Percentiles rank a stretch among this genome's conserved stretches.
phyloP scores from a whole-genome alignment of 352 stramenopile genomes.

The Phytophthora pisi region DNA sequence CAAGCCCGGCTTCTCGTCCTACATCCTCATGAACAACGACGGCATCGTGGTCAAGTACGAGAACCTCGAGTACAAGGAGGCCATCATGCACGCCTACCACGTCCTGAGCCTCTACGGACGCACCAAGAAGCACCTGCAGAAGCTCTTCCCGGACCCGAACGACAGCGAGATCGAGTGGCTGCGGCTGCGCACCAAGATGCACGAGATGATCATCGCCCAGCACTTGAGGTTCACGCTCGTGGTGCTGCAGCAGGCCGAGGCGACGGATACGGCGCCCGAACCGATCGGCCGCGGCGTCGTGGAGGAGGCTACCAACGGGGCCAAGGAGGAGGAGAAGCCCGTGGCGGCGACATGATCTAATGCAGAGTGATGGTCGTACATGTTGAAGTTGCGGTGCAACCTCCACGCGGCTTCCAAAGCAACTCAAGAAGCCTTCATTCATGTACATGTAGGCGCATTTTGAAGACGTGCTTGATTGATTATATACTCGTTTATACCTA shows the following conservation, averaged over 20 bases:
- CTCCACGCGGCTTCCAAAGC: no score
- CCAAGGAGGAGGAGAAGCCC: slow-evolving; percentile 60
- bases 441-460: background rate
- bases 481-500: slow-evolving; percentile 6
- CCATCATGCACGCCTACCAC: slow-evolving; percentile 93
- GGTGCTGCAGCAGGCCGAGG: slow-evolving; percentile 75
- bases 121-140: slow-evolving; percentile 83
- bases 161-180: slow-evolving; percentile 92
- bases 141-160: slow-evolving; percentile 84
- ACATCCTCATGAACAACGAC: slow-evolving; percentile 94
- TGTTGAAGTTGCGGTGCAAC: slow-evolving; percentile 20
- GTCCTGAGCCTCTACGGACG: slow-evolving; percentile 88
- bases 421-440: no score
- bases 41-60: slow-evolving; percentile 94
- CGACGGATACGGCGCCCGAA: slow-evolving; percentile 32
- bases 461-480: background rate
- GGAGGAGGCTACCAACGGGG: slow-evolving; percentile 42
- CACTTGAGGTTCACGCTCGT: slow-evolving; percentile 90
- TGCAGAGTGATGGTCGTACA: slow-evolving; percentile 24
- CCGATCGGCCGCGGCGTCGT: slow-evolving; percentile 25
- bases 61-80: slow-evolving; percentile 91
- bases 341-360: slow-evolving; percentile 36
- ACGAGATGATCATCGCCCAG: slow-evolving; percentile 93
- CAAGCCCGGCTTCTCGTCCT: slow-evolving; percentile 89
- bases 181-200: slow-evolving; percentile 88